Percentiles rank a stretch among this genome's conserved stretches.
phyloP scores from a whole-genome alignment of 495 filamentous ascomycete genomes.

The Haplographium delicatum region DNA sequence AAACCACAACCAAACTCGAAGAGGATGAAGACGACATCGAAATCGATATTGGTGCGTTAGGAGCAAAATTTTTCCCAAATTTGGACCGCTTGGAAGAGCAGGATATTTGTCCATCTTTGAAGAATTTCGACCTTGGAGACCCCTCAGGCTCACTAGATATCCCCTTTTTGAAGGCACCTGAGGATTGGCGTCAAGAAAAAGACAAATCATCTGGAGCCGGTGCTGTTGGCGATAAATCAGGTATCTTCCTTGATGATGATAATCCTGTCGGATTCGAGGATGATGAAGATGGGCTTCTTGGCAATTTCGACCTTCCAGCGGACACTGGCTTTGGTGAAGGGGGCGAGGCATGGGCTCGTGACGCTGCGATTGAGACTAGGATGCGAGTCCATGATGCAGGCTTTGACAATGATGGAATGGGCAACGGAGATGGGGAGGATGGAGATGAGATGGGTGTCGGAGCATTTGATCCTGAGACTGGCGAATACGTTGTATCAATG shows the following conservation, averaged over 20 bases:
- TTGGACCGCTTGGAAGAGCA: constrained; percentile 69
- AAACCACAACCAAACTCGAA: constrained; percentile 34
- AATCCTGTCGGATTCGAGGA: constrained; percentile 69
- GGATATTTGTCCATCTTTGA: constrained; percentile 92
- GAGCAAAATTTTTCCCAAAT: constrained; percentile 80
- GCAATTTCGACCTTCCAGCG: constrained; percentile 66
- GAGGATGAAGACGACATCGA: constrained; percentile 55
- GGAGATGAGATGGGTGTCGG: constrained; percentile 46
- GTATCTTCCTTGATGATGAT: constrained; percentile 73
- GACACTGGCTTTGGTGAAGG: constrained; percentile 71
- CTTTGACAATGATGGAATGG: constrained; percentile 44
- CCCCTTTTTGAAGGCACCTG: constrained; percentile 83
- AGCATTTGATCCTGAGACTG: constrained; percentile 52
- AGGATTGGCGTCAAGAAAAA: constrained; percentile 73
- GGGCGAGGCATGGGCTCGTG: constrained; percentile 65
- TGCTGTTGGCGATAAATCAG: constrained; percentile 60
- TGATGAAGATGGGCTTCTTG: constrained; percentile 68
- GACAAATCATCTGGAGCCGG: constrained; percentile 46
- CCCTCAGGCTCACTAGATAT: constrained; percentile 79
- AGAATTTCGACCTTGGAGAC: constrained; percentile 86
- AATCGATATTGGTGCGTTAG: constrained; percentile 72
- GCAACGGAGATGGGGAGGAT: constrained; percentile 45
- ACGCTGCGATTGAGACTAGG: constrained; percentile 60
- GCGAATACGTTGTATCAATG: constrained; percentile 68
- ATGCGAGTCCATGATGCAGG: constrained; percentile 53